These are phyloP conservation scores for Coemansia sp. DNA, from an alignment of 192 early-diverging fungal species.

Conservation along the genomic window DNA sequence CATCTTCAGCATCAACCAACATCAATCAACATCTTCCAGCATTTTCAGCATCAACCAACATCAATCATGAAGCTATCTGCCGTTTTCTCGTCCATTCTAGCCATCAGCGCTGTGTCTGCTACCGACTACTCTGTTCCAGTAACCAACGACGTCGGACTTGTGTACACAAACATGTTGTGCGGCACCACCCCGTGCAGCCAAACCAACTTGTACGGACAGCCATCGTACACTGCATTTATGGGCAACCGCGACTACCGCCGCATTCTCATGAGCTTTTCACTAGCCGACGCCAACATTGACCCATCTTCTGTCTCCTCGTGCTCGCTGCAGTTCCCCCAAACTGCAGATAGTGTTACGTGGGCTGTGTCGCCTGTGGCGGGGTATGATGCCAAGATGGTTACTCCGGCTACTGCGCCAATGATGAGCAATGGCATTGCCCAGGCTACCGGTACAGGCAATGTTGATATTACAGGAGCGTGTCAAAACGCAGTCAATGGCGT, in stretches of 20 bases:
- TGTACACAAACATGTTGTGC: conserved; percentile 31
- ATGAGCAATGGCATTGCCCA: neutral
- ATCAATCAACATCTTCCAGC: neutral
- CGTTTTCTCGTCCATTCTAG: neutral
- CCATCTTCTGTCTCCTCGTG: neutral
- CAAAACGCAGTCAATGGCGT: neutral
- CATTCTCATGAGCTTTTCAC: conserved; percentile 34
- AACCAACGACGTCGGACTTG: conserved; percentile 30
- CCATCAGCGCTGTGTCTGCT: neutral
- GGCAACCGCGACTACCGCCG: conserved; percentile 35
- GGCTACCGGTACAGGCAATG: neutral
- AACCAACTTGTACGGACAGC: conserved; percentile 24
- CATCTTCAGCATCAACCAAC: neutral
- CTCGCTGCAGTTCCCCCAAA: neutral
- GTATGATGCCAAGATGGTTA: neutral
- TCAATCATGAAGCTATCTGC: neutral
- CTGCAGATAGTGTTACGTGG: neutral
- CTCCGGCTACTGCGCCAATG: neutral
- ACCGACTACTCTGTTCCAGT: conserved; percentile 1
- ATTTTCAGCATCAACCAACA: neutral
- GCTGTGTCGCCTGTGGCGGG: no score
- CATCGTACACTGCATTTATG: conserved; percentile 24
- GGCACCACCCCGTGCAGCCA: conserved; percentile 14
- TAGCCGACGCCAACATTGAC: neutral
- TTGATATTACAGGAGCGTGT: neutral